Evolutionary conservation across 306 rosid genomes (phyloP).

Genomic region (Gastrolobium bilobum): DNA sequence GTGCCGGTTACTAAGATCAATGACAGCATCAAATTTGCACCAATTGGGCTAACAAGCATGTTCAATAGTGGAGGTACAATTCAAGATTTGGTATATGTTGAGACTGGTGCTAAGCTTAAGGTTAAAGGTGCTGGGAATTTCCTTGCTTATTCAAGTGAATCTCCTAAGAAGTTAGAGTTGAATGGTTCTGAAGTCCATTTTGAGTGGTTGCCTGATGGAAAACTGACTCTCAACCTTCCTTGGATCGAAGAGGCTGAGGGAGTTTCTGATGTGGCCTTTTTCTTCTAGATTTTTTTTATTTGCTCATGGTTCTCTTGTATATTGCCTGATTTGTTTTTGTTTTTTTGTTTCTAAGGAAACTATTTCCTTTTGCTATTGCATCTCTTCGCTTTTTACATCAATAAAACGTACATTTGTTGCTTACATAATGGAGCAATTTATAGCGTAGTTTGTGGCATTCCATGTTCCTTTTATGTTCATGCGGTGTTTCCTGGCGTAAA

Average conservation of each 20-base stretch:
- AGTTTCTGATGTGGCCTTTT: constrained; percentile 62
- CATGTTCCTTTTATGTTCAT: neutral
- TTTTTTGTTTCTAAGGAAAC: no score
- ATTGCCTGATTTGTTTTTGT: no score
- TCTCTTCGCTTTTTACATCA: no score
- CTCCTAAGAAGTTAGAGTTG: constrained; percentile 65
- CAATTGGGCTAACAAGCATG: constrained; percentile 79
- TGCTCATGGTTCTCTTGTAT: no score
- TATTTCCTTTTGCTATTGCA: no score
- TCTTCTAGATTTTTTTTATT: constrained; percentile 46
- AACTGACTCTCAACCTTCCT: constrained; percentile 58
- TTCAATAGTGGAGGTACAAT: constrained; percentile 76
- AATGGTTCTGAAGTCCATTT: constrained; percentile 66
- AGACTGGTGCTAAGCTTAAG: constrained; percentile 51
- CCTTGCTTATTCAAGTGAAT: constrained; percentile 71
- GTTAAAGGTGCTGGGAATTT: constrained; percentile 85
- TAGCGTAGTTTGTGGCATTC: neutral
- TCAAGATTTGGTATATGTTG: constrained; percentile 61
- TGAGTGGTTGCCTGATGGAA: constrained; percentile 65
- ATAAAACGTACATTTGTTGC: neutral
- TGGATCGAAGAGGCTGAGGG: constrained; percentile 74
- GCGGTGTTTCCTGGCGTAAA: neutral
- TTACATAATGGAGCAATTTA: neutral
- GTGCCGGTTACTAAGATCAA: constrained; percentile 61
- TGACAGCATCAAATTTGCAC: constrained; percentile 68